A percentile compares a stretch with the other conserved stretches of the same genome.
phyloP scores from a whole-genome alignment of 73 alveolate species.

The Halteria grandinella region DNA sequence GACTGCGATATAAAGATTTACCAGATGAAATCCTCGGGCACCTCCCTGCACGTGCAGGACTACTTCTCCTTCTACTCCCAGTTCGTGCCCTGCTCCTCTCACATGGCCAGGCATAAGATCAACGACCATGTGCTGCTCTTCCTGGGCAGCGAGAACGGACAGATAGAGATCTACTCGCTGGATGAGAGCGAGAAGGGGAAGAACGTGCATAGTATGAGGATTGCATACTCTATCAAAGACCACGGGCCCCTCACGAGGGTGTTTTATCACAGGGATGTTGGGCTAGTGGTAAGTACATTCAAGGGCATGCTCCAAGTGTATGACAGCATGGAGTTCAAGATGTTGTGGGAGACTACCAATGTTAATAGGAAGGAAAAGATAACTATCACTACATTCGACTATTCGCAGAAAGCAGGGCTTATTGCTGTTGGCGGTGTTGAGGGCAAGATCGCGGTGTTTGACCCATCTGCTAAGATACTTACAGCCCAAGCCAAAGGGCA shows the following conservation, averaged over 20 bases:
- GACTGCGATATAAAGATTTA: constrained; percentile 10
- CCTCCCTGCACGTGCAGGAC: neutral
- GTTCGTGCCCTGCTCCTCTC: neutral
- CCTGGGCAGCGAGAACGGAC: constrained; percentile 11
- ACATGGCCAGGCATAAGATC: constrained; percentile 17
- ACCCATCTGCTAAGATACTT: constrained; percentile 6
- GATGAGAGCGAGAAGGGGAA: neutral
- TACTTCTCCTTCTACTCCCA: neutral
- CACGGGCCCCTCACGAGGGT: neutral
- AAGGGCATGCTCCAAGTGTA: constrained; percentile 5
- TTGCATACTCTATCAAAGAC: neutral
- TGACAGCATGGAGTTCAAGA: constrained; percentile 24
- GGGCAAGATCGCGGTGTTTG: constrained; percentile 3
- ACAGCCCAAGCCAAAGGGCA: neutral
- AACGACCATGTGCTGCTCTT: neutral
- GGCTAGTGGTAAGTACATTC: neutral
- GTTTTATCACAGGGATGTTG: neutral
- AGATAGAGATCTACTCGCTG: neutral
- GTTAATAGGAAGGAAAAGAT: neutral
- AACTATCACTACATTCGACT: constrained; percentile 3
- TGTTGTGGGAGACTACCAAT: constrained; percentile 1
- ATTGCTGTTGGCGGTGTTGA: constrained; percentile 34
- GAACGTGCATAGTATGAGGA: no score
- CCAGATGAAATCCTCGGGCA: neutral
- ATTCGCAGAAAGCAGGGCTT: neutral